Conservation (phyloP, 78 protist genomes). For the Acrasis kona region DNA sequence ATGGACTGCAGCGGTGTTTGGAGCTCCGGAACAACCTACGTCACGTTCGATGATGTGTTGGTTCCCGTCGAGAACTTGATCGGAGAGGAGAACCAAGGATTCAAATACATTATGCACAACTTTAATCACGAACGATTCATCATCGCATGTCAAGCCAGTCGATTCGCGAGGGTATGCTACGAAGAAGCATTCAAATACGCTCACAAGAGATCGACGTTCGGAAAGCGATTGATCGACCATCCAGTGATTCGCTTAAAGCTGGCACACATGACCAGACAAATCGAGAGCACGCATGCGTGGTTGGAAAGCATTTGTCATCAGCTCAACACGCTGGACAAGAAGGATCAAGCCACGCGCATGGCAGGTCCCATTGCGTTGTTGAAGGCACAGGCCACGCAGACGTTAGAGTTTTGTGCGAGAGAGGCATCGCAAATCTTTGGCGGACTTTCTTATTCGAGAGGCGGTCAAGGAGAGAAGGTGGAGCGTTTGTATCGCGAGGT, state of each 20-base stretch:
- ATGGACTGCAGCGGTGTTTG: conserved; percentile 42
- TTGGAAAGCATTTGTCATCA: conserved; percentile 33
- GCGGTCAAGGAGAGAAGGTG: conserved; percentile 30
- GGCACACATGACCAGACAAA: conserved; percentile 31
- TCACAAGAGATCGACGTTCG: conserved; percentile 75
- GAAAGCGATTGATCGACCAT: conserved; percentile 58
- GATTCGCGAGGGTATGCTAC: conserved; percentile 67
- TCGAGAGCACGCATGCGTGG: conserved; percentile 34
- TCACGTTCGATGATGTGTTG: conserved; percentile 46
- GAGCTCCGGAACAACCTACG: conserved; percentile 77
- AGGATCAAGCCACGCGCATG: conserved; percentile 4
- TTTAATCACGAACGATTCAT: conserved; percentile 78
- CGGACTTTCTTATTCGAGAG: conserved; percentile 24
- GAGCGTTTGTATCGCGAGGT: conserved; percentile 47
- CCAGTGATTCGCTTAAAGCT: conserved; percentile 33
- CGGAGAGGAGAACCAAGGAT: conserved; percentile 68
- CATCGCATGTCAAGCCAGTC: conserved; percentile 77
- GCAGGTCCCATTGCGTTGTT: conserved; percentile 35
- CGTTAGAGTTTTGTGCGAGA: conserved; percentile 41
- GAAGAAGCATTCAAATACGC: conserved; percentile 73
- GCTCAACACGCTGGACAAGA: background rate
- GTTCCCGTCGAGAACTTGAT: conserved; percentile 69
- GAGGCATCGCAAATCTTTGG: conserved; percentile 45
- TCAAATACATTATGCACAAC: conserved; percentile 77
- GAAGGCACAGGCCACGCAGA: conserved; percentile 35